phyloP scores from a whole-genome alignment of 768 basidiomycete genomes.

The Rubroboletus satanas region DNA sequence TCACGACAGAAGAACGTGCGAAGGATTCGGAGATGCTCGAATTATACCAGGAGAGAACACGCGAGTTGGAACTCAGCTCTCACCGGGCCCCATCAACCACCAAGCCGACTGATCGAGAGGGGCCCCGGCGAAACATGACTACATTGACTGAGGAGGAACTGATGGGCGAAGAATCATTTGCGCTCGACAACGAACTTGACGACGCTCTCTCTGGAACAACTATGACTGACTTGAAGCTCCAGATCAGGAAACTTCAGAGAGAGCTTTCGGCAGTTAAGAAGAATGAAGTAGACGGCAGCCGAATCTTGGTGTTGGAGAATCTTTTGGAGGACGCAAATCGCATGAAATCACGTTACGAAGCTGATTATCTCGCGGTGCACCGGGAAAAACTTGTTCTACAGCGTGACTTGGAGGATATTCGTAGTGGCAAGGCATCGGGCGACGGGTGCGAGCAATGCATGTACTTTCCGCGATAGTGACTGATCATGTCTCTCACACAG shows the following conservation, averaged over 20 bases:
- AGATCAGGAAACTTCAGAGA: slow-evolving; percentile 74
- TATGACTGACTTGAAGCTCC: slow-evolving; percentile 89
- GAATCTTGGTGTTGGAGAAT: slow-evolving; percentile 84
- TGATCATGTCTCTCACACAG: slow-evolving; percentile 36
- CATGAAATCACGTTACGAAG: slow-evolving; percentile 86
- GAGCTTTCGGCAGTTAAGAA: slow-evolving; percentile 74
- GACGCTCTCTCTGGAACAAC: slow-evolving; percentile 79
- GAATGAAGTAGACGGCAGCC: slow-evolving; percentile 73
- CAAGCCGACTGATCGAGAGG: slow-evolving; percentile 22
- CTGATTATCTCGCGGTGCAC: slow-evolving; percentile 81
- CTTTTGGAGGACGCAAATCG: slow-evolving; percentile 86
- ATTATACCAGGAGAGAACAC: slow-evolving; percentile 85
- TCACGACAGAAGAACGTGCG: slow-evolving; percentile 62
- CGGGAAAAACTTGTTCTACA: slow-evolving; percentile 78
- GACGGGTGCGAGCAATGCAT: slow-evolving; percentile 57
- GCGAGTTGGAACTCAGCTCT: slow-evolving; percentile 76
- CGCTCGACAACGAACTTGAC: slow-evolving; percentile 82
- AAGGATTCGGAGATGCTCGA: slow-evolving; percentile 84
- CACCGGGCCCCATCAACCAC: slow-evolving; percentile 41
- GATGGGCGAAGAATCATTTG: slow-evolving; percentile 49
- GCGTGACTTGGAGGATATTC: slow-evolving; percentile 82
- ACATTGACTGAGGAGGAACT: slow-evolving; percentile 46
- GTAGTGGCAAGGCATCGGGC: slow-evolving; percentile 77
- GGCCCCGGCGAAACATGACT: slow-evolving; percentile 21
- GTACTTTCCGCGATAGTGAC: neutral